Evolutionary conservation across 140 eudicot genomes (phyloP).

Genomic region (Senecio squalidus): DNA sequence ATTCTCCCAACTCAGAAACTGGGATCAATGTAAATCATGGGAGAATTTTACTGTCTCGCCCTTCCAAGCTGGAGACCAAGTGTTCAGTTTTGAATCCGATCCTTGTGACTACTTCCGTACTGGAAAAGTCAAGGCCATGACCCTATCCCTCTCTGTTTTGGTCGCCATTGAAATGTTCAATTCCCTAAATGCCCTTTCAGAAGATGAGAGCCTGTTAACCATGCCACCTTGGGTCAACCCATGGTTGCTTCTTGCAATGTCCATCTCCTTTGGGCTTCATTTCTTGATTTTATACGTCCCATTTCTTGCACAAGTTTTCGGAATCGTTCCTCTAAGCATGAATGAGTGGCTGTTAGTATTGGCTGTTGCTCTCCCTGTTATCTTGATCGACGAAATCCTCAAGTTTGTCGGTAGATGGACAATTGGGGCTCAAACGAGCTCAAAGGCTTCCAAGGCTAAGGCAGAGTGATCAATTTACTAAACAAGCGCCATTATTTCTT

Average conservation of each 20-base stretch:
- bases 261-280: constrained; percentile 83
- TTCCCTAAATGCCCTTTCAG: constrained; percentile 92
- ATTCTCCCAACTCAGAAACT: constrained; percentile 73
- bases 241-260: constrained; percentile 80
- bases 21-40: constrained; percentile 84
- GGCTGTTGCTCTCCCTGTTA: constrained; percentile 78
- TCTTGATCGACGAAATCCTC: constrained; percentile 75
- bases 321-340: constrained; percentile 75
- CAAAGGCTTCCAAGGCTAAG: constrained; percentile 46
- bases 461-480: constrained; percentile 39
- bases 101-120: constrained; percentile 77
- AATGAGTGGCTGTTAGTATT: constrained; percentile 82
- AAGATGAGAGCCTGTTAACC: constrained; percentile 72
- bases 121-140: constrained; percentile 81
- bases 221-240: constrained; percentile 99
- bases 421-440: constrained; percentile 24
- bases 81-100: constrained; percentile 45
- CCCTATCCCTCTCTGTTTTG: constrained; percentile 72
- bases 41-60: constrained; percentile 55
- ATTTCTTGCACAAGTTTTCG: constrained; percentile 80
- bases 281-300: constrained; percentile 89
- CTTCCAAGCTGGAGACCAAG: constrained; percentile 57
- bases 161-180: constrained; percentile 92
- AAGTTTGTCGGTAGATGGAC: constrained; percentile 70
- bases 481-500: constrained; percentile 14